These are phyloP conservation scores for Aspergillus nidulans DNA, from an alignment of 495 filamentous ascomycete species.

Conservation along the genomic window DNA sequence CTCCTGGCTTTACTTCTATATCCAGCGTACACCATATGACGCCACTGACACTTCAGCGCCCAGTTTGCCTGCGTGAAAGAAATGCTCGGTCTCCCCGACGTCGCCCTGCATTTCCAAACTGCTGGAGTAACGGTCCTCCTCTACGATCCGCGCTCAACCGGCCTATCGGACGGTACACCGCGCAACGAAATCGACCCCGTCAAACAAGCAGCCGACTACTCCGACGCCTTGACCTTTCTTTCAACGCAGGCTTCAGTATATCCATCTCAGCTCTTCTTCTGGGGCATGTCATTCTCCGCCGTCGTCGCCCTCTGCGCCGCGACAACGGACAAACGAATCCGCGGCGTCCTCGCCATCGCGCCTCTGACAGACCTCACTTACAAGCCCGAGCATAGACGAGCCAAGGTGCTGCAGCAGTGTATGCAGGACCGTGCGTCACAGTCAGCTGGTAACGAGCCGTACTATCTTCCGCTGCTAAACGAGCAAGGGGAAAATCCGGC, in stretches of 20 bases:
- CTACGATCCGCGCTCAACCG: constrained; percentile 38
- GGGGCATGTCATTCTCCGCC: constrained; percentile 38
- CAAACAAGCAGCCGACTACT: constrained; percentile 19
- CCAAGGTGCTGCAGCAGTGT: background rate
- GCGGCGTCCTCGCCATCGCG: background rate
- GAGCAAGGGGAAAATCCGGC: constrained; percentile 32
- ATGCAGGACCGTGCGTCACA: constrained; percentile 16
- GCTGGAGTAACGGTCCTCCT: constrained; percentile 31
- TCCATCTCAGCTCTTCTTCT: constrained; percentile 24
- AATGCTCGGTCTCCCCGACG: constrained; percentile 24
- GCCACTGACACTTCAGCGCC: background rate
- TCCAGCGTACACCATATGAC: no score
- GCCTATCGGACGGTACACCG: constrained; percentile 39
- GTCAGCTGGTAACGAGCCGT: constrained; percentile 15
- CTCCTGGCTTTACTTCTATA: no score
- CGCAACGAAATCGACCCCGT: constrained; percentile 38
- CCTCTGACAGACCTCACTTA: background rate
- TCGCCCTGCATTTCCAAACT: constrained; percentile 36
- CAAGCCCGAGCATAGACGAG: background rate
- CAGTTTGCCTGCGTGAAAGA: constrained; percentile 48
- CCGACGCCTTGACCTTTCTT: constrained; percentile 34
- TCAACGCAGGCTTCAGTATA: constrained; percentile 24
- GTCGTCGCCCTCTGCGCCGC: constrained; percentile 21
- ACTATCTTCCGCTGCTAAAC: constrained; percentile 23
- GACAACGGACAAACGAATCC: constrained; percentile 26